Base-by-base conservation (phyloP, 352 stramenopile genomes). In the Globisporangium ultimum region DNA sequence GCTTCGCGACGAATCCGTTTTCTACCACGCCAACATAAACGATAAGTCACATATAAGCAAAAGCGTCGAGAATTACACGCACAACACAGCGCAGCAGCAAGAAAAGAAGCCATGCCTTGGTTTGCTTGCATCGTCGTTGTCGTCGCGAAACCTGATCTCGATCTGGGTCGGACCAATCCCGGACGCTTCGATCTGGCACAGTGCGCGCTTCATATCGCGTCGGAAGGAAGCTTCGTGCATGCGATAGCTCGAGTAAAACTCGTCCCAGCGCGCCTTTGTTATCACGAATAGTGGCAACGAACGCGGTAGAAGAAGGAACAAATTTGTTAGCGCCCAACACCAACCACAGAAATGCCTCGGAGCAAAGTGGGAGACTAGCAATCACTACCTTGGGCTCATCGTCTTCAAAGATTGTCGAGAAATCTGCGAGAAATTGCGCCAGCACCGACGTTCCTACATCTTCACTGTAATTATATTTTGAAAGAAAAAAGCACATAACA, bases 191-290 rank as follows among this genome's bases (percentile, higher is more conserved):
- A 93, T 75, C 47, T 64, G 47, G 20, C 57, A 70, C 48, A 93
- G 53, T 21, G 73, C 68, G 20, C 81, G 78, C 61, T 82, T 83
- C 72, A 89, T 82, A 52, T 93, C 81, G n/a, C 84, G 76, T 3
- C 78, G 70, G 52, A 93, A 93, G 20, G 68, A 40, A 14, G 58
- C 60, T 11, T 76, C 64, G 7, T 74, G 61, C 11, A 91, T 52
- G 34, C 55, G 66, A 53, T 91, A 65, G 24, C 63, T 32, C 7
- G 67, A 49, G 18, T 71, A 72, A 51, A 93, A 72, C 2, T 60
- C 67, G 2, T 85, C 72, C 84, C 84, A 93, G 18, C 60, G 71
- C 0, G 69, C 58, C 82, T 91, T 56, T 10, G 7, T 8, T 10
- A 24, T 32, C 48, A n/a, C 15, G 13, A 18, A 18, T 7, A 51